Percentiles rank a stretch among this genome's conserved stretches.
These are phyloP conservation scores for Paramecium tetraurelia DNA, from an alignment of 73 alveolate genomes.

Conservation along the genomic window DNA sequence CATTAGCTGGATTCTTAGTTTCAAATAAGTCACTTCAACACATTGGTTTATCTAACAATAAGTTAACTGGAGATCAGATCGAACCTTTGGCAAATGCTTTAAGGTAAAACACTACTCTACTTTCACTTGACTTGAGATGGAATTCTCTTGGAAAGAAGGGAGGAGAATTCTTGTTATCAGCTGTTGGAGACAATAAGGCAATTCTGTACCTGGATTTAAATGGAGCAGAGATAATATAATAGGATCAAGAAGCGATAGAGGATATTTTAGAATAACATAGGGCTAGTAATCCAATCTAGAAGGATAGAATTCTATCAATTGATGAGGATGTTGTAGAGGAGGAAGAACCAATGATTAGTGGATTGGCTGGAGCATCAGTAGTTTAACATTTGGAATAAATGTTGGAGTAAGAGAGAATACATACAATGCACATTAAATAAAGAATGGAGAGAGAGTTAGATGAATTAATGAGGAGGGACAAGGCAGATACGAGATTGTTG, in stretches of 20 bases:
- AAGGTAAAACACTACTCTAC: constrained; percentile 52
- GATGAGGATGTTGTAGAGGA: constrained; percentile 37
- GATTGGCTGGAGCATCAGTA: constrained; percentile 57
- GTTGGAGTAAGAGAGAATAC: constrained; percentile 65
- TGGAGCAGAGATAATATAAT: constrained; percentile 56
- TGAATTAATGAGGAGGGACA: constrained; percentile 61
- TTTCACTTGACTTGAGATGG: constrained; percentile 63
- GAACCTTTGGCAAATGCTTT: constrained; percentile 58
- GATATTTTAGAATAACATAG: constrained; percentile 59
- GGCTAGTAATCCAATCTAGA: constrained; percentile 56
- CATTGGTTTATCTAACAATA: constrained; percentile 25
- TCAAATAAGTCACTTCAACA: constrained; percentile 55
- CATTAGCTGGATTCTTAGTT: constrained; percentile 55
- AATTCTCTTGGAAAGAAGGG: constrained; percentile 52
- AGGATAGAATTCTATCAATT: constrained; percentile 22
- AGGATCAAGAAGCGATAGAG: constrained; percentile 42
- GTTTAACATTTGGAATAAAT: constrained; percentile 64
- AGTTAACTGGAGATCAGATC: constrained; percentile 48
- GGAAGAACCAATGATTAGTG: constrained; percentile 17
- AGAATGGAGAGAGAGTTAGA: constrained; percentile 64
- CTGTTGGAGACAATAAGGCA: constrained; percentile 50
- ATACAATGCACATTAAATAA: constrained; percentile 57
- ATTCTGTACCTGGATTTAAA: constrained; percentile 49
- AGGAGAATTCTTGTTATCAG: constrained; percentile 17
- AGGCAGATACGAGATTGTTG: constrained; percentile 59